Base-by-base conservation (phyloP, 1,139 yeast genomes). In the Petasospora rhodanensis region DNA sequence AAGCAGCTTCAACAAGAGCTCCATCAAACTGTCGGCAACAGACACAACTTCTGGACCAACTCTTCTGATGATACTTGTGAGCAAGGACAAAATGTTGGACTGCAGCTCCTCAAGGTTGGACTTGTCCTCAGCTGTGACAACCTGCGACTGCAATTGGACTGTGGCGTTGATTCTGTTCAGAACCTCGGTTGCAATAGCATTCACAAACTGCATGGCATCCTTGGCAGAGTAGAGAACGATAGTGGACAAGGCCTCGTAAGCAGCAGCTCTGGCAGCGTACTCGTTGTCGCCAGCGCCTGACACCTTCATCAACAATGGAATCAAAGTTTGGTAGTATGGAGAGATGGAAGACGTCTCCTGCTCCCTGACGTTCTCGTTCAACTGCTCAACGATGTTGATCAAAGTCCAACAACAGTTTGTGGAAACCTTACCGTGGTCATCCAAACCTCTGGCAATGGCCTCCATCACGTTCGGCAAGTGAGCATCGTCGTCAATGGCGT, bases 391-490 rank as follows among this genome's bases (percentile, higher is more conserved):
- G 46, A 91, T 68, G 58, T 91, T 91, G 66, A 91, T 91, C 41
- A 91, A 70, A 5, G 96, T 80, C 98, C 98, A 91, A 61, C 97
- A 86, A 62, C 96, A 87, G 65, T 93, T 91, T 20, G 96, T 85
- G 6, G 91, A 76, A 20, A 91, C 95, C 60, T 83, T 85, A 29
- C 96, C 87, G 58, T 86, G 94, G 58, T 89, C 97, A 46, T 71
- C 74, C 46, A 91, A 69, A 12, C 98, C 98, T 26, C 68, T 59
- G 26, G 80, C 62, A 42, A 91, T 70, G 1, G 95, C 93, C 37
- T 73, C 69, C 41, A 91, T 64, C 35, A 91, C 76, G 28, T 66
- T 67, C 22, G 87, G 83, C 46, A 91, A 68, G 54, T 80, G 81
- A 6, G 63, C 61, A 34, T 73, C 68, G 18, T 74, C 58, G 48